A percentile compares a stretch with the other conserved stretches of the same genome.
These are phyloP conservation scores for Aspergillus pseudoviridinutans DNA, from an alignment of 2,329 filamentous ascomycete genomes.

Conservation along the genomic window DNA sequence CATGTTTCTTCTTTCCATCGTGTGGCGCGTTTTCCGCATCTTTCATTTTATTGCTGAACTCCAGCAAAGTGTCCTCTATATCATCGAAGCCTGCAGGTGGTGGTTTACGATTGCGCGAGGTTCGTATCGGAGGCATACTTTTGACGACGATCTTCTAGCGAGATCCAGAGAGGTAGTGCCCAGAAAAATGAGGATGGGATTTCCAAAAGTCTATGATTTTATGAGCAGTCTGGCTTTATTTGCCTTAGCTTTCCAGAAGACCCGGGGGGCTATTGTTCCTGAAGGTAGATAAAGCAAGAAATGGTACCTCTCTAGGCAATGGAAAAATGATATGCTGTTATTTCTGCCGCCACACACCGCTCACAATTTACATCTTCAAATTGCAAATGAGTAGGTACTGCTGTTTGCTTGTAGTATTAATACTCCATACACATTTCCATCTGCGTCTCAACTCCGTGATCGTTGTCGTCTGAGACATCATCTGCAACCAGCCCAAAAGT, in stretches of 20 bases:
- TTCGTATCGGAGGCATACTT: conserved; percentile 59
- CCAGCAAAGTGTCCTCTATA: conserved; percentile 64
- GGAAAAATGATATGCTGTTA: neutral
- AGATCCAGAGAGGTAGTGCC: neutral
- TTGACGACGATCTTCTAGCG: neutral
- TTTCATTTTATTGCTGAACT: conserved; percentile 67
- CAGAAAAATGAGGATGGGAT: neutral
- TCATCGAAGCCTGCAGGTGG: conserved; percentile 65
- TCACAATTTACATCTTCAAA: neutral
- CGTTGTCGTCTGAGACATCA: neutral
- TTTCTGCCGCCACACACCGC: conserved; percentile 8
- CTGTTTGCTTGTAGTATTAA: neutral
- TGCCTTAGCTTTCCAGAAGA: neutral
- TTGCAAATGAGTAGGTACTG: neutral
- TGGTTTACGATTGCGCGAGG: conserved; percentile 57
- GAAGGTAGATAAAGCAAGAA: neutral
- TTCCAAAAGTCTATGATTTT: neutral
- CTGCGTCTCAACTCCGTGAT: neutral
- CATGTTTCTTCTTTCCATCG: conserved; percentile 77
- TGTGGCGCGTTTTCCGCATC: conserved; percentile 83
- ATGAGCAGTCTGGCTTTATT: neutral
- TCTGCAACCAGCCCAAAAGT: neutral
- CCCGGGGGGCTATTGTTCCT: neutral
- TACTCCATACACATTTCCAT: neutral
- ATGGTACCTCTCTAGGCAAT: neutral